phyloP scores from a whole-genome alignment of 192 early-diverging fungal species.

The Rhizophlyctis rosea region DNA sequence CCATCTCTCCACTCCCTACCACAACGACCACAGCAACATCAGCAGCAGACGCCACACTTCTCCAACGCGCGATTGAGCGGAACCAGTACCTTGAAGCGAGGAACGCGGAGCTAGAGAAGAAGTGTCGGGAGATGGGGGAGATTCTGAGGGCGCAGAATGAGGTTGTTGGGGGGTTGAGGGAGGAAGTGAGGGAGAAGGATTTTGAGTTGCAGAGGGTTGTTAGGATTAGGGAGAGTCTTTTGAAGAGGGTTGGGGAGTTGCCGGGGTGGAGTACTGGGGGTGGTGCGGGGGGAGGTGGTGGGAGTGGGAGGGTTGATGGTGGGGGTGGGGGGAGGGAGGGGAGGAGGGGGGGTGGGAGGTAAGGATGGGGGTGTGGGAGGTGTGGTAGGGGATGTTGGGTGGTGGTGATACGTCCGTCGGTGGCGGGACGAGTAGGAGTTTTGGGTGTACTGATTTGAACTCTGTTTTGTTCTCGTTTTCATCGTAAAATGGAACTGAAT shows the following conservation, averaged over 20 bases:
- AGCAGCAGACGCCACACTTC: constrained; percentile 3
- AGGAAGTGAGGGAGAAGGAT: constrained; percentile 7
- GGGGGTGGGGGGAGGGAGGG: too few species aligned
- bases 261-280: background rate
- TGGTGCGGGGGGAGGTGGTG: background rate
- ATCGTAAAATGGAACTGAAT: too few species aligned
- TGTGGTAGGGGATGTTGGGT: too few species aligned
- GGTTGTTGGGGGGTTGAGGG: constrained; percentile 5
- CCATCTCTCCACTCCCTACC: background rate
- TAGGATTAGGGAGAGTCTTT: too few species aligned
- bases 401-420: too few species aligned
- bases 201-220: too few species aligned
- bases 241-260: too few species aligned
- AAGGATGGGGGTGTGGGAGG: too few species aligned
- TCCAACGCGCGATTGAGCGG: background rate
- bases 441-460: too few species aligned
- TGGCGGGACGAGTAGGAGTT: too few species aligned
- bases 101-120: background rate
- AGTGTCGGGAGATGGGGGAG: constrained; percentile 15
- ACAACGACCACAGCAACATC: background rate
- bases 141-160: constrained; percentile 14
- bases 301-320: constrained; percentile 7
- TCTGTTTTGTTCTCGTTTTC: too few species aligned
- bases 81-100: constrained; percentile 3
- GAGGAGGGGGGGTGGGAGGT: too few species aligned